These are phyloP conservation scores for Aspergillus homomorphus DNA, from an alignment of 495 filamentous ascomycete genomes.

Conservation along the genomic window DNA sequence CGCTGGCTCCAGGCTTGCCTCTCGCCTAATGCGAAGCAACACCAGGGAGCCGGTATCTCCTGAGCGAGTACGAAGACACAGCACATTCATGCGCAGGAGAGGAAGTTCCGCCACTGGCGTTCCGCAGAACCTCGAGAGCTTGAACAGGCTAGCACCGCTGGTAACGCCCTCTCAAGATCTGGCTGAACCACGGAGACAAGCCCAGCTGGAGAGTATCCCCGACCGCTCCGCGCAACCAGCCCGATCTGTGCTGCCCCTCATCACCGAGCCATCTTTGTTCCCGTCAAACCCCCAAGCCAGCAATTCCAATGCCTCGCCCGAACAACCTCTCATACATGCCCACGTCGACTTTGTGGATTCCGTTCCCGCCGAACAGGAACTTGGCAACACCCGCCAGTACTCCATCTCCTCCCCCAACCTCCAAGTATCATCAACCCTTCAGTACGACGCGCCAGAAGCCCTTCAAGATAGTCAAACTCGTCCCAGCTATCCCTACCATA, in stretches of 20 bases:
- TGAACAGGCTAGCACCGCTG: slow-evolving; percentile 4
- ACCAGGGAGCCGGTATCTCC: slow-evolving; percentile 18
- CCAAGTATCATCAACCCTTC: slow-evolving; percentile 20
- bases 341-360: slow-evolving; percentile 11
- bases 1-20: slow-evolving; percentile 20
- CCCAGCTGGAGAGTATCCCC: not conserved
- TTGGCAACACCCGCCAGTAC: slow-evolving; percentile 31
- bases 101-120: slow-evolving; percentile 2
- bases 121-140: slow-evolving; percentile 3
- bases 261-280: not conserved
- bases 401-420: slow-evolving; percentile 43
- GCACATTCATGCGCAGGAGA: slow-evolving; percentile 14
- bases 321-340: not conserved
- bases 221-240: not conserved
- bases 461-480: slow-evolving; percentile 4
- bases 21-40: slow-evolving; percentile 20
- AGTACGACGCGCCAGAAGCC: slow-evolving; percentile 21
- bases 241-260: slow-evolving; percentile 2
- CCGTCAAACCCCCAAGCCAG: not conserved
- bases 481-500: not conserved
- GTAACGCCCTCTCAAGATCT: not conserved
- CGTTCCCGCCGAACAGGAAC: slow-evolving; percentile 22
- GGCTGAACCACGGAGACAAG: not conserved
- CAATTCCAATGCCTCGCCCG: not conserved
- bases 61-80: slow-evolving; percentile 15